Conservation (phyloP, 2,329 filamentous ascomycete species). For the Dissoconium aciculare region DNA sequence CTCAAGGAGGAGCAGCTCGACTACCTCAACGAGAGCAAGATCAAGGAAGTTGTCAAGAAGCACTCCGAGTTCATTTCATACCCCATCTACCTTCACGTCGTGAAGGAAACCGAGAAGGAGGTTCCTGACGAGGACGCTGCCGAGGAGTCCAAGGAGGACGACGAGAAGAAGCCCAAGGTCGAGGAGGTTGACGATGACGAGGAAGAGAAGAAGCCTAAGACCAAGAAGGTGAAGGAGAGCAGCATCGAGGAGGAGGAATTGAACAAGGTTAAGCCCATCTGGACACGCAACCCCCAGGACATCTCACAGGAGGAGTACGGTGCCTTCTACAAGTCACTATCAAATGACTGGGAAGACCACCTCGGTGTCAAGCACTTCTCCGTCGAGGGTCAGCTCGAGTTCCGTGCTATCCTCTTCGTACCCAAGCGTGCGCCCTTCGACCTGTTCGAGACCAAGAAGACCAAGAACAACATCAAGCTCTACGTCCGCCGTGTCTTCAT, state of each 20-base stretch:
- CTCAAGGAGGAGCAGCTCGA: constrained; percentile 98
- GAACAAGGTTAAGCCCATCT: constrained; percentile 99
- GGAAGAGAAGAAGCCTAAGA: constrained; percentile 79
- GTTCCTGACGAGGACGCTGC: constrained; percentile 91
- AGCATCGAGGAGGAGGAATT: constrained; percentile 98
- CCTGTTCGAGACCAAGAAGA: constrained; percentile 99
- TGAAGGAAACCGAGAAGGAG: constrained; percentile 98
- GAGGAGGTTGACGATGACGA: constrained; percentile 72
- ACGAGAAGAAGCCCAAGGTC: constrained; percentile 82
- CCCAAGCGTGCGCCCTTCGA: constrained; percentile 99
- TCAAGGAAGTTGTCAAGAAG: constrained; percentile 99
- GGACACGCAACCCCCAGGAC: constrained; percentile 94
- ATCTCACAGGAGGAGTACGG: constrained; percentile 95
- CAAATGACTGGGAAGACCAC: constrained; percentile 99
- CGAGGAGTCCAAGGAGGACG: constrained; percentile 53
- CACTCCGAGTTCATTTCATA: constrained; percentile 99
- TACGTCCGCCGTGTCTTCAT: constrained; percentile 99
- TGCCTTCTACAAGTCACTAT: constrained; percentile 99
- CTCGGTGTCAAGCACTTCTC: constrained; percentile 99
- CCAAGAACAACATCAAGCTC: constrained; percentile 99
- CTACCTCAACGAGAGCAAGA: constrained; percentile 95
- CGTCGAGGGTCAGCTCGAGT: constrained; percentile 99
- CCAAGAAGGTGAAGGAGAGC: constrained; percentile 98
- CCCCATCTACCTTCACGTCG: constrained; percentile 99
- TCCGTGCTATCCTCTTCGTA: constrained; percentile 98